phyloP scores from a whole-genome alignment of 306 rosid species.

The Ormosia semicastrata region DNA sequence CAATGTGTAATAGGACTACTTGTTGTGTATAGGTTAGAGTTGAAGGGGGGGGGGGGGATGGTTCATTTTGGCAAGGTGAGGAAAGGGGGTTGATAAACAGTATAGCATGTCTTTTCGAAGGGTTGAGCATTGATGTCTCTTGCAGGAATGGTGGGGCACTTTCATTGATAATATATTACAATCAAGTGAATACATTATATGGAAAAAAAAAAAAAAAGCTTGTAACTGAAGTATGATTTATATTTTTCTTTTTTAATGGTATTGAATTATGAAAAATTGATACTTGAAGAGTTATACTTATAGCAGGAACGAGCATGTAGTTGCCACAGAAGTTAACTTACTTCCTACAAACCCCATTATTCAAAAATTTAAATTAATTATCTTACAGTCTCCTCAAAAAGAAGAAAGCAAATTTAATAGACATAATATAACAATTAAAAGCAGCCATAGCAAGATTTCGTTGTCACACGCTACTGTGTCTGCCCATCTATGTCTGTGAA shows the following conservation, averaged over 20 bases:
- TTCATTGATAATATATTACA: slow-evolving; percentile 8
- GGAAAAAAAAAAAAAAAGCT: slow-evolving; percentile 11
- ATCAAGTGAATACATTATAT: slow-evolving; percentile 23
- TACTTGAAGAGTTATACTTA: slow-evolving; percentile 1
- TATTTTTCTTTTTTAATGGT: too few relatives aligned
- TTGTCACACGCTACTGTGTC: slow-evolving; percentile 21
- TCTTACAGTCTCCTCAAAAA: slow-evolving; percentile 1
- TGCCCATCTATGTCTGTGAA: slow-evolving; percentile 29
- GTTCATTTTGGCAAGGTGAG: slow-evolving; percentile 36
- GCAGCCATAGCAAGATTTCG: slow-evolving; percentile 9
- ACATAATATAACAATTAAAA: background rate
- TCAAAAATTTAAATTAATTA: slow-evolving; percentile 2
- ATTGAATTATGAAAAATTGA: background rate
- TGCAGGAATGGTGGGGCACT: slow-evolving; percentile 42
- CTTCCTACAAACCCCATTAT: background rate
- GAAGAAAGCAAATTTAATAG: slow-evolving; percentile 15
- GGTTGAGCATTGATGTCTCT: slow-evolving; percentile 37
- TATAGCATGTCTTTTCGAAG: slow-evolving; percentile 42
- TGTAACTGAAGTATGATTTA: slow-evolving; percentile 20
- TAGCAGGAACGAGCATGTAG: background rate
- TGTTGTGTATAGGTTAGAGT: slow-evolving; percentile 30
- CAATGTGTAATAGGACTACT: slow-evolving; percentile 22
- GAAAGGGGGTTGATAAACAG: slow-evolving; percentile 31
- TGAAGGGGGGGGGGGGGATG: background rate
- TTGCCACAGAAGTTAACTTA: slow-evolving; percentile 1